A percentile compares a stretch with the other conserved stretches of the same genome.
Evolutionary conservation across 306 rosid genomes (phyloP).

Genomic region (Biancaea sappan): DNA sequence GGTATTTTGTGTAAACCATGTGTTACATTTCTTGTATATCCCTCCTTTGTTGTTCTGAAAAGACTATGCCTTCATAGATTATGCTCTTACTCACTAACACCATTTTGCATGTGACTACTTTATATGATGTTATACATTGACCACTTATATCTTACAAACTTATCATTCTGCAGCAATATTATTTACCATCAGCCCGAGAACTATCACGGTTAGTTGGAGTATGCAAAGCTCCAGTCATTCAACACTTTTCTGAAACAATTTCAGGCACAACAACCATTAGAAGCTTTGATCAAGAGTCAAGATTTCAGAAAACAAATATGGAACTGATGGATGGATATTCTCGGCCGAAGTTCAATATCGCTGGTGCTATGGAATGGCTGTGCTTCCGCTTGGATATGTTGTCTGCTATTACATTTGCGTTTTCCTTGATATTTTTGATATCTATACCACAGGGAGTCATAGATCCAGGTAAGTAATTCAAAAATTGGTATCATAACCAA

Average conservation of each 20-base stretch:
- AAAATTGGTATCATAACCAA: background rate
- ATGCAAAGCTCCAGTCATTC: constrained; percentile 75
- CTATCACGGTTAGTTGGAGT: constrained; percentile 66
- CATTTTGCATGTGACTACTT: constrained; percentile 1
- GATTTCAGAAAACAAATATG: constrained; percentile 63
- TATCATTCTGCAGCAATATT: constrained; percentile 6
- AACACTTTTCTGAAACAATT: constrained; percentile 76
- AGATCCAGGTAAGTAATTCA: constrained; percentile 53
- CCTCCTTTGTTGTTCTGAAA: background rate
- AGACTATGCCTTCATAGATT: background rate
- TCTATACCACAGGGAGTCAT: constrained; percentile 58
- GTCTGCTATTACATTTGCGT: constrained; percentile 58
- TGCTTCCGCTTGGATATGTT: constrained; percentile 65
- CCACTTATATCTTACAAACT: constrained; percentile 2
- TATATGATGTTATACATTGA: constrained; percentile 3
- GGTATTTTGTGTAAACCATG: constrained; percentile 45
- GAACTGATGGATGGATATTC: constrained; percentile 59
- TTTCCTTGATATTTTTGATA: constrained; percentile 62
- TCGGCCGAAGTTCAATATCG: constrained; percentile 53
- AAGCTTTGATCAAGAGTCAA: constrained; percentile 62
- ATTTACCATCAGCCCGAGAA: constrained; percentile 56
- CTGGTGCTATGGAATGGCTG: constrained; percentile 69
- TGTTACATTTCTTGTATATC: background rate
- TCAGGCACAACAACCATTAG: constrained; percentile 70
- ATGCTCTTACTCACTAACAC: background rate